Conservation (phyloP, 2,329 filamentous ascomycete genomes). For the Pseudonectria foliicola region DNA sequence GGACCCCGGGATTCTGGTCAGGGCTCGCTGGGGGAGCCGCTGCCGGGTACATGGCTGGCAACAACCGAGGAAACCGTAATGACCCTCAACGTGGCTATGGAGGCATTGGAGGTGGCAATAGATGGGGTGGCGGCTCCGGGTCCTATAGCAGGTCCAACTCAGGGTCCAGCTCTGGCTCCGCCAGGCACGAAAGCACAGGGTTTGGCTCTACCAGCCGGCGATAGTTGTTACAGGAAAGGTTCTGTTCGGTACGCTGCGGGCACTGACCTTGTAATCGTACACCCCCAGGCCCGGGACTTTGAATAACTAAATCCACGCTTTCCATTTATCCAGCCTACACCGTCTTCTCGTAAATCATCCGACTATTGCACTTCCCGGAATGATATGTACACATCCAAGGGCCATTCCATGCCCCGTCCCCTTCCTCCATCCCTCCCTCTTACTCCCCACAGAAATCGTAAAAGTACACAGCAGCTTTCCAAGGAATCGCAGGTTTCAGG, state of each 20-base stretch:
- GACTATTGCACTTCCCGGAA: conserved; percentile 6
- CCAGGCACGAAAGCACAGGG: conserved; percentile 61
- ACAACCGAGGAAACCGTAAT: conserved; percentile 33
- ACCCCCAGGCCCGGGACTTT: conserved; percentile 1
- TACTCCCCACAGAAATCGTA: conserved; percentile 9
- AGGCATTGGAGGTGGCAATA: conserved; percentile 25
- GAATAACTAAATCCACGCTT: conserved; percentile 16
- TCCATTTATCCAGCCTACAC: conserved; percentile 22
- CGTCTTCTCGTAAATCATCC: conserved; percentile 8
- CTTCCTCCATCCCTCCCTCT: conserved; percentile 3
- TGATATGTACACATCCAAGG: conserved; percentile 19
- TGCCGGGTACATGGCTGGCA: conserved; percentile 58
- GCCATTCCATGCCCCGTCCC: neutral
- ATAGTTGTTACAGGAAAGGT: conserved; percentile 20
- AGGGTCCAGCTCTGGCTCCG: conserved; percentile 33
- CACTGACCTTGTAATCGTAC: neutral
- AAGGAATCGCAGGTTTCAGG: conserved; percentile 16
- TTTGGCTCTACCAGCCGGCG: conserved; percentile 63
- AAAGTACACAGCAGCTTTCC: conserved; percentile 24
- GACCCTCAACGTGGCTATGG: conserved; percentile 26
- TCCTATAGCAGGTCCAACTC: conserved; percentile 28
- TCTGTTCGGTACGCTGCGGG: too few species aligned
- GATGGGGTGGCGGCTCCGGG: conserved; percentile 26
- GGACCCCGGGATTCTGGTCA: conserved; percentile 70
- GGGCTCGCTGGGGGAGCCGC: conserved; percentile 62